Percentiles rank a stretch among this genome's conserved stretches.
Conservation (phyloP, 208 protist genomes). For the Trypanosoma vivax region DNA sequence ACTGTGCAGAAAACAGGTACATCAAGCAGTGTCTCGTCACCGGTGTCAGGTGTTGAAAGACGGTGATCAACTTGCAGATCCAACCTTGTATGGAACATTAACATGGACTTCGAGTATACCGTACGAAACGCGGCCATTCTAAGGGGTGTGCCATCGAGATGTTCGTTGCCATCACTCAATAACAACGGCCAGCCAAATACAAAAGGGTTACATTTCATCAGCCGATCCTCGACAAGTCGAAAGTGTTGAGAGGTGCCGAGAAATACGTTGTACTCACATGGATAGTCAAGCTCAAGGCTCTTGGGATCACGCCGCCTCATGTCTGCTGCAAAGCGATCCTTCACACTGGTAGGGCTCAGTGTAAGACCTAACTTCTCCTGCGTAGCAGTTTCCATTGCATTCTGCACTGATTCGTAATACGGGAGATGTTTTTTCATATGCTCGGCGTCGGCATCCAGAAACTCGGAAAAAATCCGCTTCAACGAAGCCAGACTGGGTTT, state of each 20-base stretch:
- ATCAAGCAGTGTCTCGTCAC: slow-evolving; percentile 78
- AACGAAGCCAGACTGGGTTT: slow-evolving; percentile 71
- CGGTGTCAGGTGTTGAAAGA: slow-evolving; percentile 44
- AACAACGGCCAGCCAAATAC: slow-evolving; percentile 90
- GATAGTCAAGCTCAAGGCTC: slow-evolving; percentile 77
- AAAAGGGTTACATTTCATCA: slow-evolving; percentile 90
- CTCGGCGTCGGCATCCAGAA: slow-evolving; percentile 84
- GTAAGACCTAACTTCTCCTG: slow-evolving; percentile 70
- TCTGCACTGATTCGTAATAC: slow-evolving; percentile 84
- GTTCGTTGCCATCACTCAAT: slow-evolving; percentile 81
- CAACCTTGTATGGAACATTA: slow-evolving; percentile 78
- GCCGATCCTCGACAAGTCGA: slow-evolving; percentile 62
- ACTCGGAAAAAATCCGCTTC: slow-evolving; percentile 82
- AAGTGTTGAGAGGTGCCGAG: slow-evolving; percentile 80
- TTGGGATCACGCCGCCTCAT: slow-evolving; percentile 81
- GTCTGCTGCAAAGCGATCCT: slow-evolving; percentile 83
- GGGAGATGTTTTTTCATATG: slow-evolving; percentile 89
- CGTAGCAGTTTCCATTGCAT: slow-evolving; percentile 64
- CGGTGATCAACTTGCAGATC: slow-evolving; percentile 86
- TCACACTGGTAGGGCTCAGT: slow-evolving; percentile 70
- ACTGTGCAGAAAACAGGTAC: slow-evolving; percentile 85
- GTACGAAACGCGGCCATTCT: slow-evolving; percentile 84
- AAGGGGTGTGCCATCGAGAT: slow-evolving; percentile 72
- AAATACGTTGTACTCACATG: slow-evolving; percentile 74
- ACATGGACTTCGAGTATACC: slow-evolving; percentile 82